phyloP scores from a whole-genome alignment of 257 asterid species.

The Scutellaria baicalensis region DNA sequence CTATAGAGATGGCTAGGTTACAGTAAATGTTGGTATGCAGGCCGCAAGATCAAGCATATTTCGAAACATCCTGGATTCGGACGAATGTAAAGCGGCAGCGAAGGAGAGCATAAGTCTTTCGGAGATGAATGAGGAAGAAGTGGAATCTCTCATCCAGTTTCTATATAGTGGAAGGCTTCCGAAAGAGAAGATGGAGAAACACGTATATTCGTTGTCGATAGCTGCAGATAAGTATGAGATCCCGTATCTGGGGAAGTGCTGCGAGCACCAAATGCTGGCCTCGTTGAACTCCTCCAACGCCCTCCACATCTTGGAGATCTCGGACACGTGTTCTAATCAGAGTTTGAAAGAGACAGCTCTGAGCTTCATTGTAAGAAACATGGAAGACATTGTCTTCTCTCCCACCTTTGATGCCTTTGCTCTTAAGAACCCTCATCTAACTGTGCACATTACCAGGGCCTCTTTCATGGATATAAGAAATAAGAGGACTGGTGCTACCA shows the following conservation, averaged over 20 bases:
- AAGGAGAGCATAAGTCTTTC: conserved; percentile 46
- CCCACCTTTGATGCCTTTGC: conserved; percentile 74
- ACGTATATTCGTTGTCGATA: conserved; percentile 60
- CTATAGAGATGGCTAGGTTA: too few relatives aligned
- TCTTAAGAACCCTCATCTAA: conserved; percentile 81
- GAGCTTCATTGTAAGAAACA: conserved; percentile 65
- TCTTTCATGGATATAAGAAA: conserved; percentile 73
- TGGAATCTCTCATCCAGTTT: conserved; percentile 60
- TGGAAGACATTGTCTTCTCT: conserved; percentile 86
- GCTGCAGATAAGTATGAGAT: conserved; percentile 91
- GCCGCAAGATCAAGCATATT: conserved; percentile 71
- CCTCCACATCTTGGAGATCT: conserved; percentile 66
- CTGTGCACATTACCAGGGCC: conserved; percentile 85
- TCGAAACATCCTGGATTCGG: conserved; percentile 61
- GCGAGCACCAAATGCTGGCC: conserved; percentile 70
- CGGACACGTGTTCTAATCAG: conserved; percentile 72
- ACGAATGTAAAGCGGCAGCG: conserved; percentile 80
- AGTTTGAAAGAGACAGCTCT: conserved; percentile 61
- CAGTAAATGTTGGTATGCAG: too few relatives aligned
- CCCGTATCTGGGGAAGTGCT: conserved; percentile 60
- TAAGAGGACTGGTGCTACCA: too few relatives aligned
- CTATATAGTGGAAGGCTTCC: conserved; percentile 62
- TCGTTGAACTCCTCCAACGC: conserved; percentile 57
- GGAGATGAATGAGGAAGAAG: conserved; percentile 60
- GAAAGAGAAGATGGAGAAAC: conserved; percentile 57